Evolutionary conservation across 2,329 filamentous ascomycete species (phyloP).

Genomic region (Fonsecaea monophora): DNA sequence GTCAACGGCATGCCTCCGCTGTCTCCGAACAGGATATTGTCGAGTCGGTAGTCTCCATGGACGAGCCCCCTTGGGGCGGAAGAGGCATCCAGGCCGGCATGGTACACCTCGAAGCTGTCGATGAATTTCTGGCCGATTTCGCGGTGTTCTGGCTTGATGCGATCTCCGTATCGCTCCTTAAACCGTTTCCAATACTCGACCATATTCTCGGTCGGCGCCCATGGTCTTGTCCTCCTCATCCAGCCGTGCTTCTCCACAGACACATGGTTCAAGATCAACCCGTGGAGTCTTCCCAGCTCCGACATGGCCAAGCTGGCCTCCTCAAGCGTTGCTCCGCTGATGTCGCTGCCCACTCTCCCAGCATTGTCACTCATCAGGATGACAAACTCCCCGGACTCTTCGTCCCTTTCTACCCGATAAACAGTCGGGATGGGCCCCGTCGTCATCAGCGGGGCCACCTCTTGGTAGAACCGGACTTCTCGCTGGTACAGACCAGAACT

Average conservation of each 20-base stretch:
- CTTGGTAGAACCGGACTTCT: neutral
- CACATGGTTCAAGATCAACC: conserved; percentile 5
- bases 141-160: conserved; percentile 2
- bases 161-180: neutral
- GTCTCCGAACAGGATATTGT: conserved; percentile 13
- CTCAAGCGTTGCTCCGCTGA: neutral
- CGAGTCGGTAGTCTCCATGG: conserved; percentile 14
- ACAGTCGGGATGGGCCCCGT: neutral
- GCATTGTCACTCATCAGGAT: conserved; percentile 4
- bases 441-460: neutral
- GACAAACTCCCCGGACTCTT: neutral
- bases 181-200: neutral
- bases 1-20: neutral
- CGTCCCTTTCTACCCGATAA: neutral
- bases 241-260: neutral
- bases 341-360: neutral
- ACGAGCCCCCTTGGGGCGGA: conserved; percentile 2
- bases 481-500: conserved; percentile 1
- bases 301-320: neutral
- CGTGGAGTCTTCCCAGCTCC: conserved; percentile 1
- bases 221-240: conserved; percentile 1
- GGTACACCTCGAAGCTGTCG: conserved; percentile 5
- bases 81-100: neutral
- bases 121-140: conserved; percentile 2
- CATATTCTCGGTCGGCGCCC: neutral